Base-by-base conservation (phyloP, 2,329 filamentous ascomycete genomes). In the Alternaria rosae region DNA sequence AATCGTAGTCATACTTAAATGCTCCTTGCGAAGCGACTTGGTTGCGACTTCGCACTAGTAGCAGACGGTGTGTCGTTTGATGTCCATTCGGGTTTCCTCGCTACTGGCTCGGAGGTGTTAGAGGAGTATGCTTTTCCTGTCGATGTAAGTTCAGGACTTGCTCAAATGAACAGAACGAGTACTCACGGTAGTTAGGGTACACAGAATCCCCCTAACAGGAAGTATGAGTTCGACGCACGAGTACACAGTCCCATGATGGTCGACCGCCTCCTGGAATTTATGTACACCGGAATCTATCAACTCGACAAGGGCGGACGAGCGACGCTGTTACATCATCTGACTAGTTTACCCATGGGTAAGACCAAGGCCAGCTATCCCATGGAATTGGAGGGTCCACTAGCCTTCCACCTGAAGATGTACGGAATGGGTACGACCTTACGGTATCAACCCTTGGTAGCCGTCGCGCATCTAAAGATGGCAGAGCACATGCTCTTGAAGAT, bases 181-280 rank as follows among this genome's bases (percentile, higher is more conserved):
- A 35, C 30, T 35, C 30, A 35, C 30, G 30, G 30, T 1, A 2
- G 1, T 35, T 35, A 35, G 30, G 13, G 30, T 35, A 35, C 30
- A 35, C 30, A 2, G 0, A 15, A 4, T 35, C 1, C 3, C 2
- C 30, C 2, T 15, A 35, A 6, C 2, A 4, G 30, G 30, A 1
- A 35, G 30, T 35, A 1, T 7, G 30, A 35, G 30, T 35, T 35
- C 30, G 2, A 35, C 30, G 30, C 30, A 35, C 30, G 2, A 35
- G 30, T 35, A 35, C 30, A 35, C 30, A 35, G 30, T 35, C 30
- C 30, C 1, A 35, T 1, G 30, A 35, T 35, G 30, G 30, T 35
- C 30, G 30, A 35, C 30, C 30, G 30, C 30, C 30, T 35, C 11
- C 1, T 35, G 1, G 30, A 35, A 15, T 35, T 35, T 1, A 35